phyloP scores from a whole-genome alignment of 306 rosid genomes.

The Lathyrus tuberosus region DNA sequence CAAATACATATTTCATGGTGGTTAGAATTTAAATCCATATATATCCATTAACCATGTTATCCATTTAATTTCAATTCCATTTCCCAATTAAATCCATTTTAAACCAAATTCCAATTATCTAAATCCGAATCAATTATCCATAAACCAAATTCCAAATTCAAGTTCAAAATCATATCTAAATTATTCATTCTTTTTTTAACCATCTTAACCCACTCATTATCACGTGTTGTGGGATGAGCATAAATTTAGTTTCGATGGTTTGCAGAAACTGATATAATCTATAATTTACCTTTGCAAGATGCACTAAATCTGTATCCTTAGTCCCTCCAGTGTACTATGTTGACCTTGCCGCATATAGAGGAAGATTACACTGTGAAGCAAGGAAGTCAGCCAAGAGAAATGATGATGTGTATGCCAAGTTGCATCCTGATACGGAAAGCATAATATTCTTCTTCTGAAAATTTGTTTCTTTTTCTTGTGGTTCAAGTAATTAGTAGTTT shows the following conservation, averaged over 20 bases:
- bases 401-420: conserved; percentile 41
- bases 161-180: no score
- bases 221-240: no score
- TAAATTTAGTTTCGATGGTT: conserved; percentile 55
- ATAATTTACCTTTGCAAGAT: conserved; percentile 81
- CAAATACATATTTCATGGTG: no score
- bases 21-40: no score
- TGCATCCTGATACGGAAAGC: conserved; percentile 57
- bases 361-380: conserved; percentile 65
- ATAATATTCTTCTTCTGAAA: conserved; percentile 62
- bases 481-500: conserved; percentile 42
- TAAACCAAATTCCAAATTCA: no score
- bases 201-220: conserved; percentile 83
- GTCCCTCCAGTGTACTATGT: conserved; percentile 88
- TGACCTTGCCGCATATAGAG: conserved; percentile 76
- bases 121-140: no score
- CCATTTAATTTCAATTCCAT: no score
- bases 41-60: no score
- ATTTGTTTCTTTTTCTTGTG: neutral
- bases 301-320: conserved; percentile 79
- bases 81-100: no score
- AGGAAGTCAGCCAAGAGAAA: conserved; percentile 8
- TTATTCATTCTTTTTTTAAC: no score
- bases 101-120: no score
- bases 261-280: conserved; percentile 70